Evolutionary conservation across 2,329 filamentous ascomycete genomes (phyloP).

Genomic region (Alternaria angustiovoidea): DNA sequence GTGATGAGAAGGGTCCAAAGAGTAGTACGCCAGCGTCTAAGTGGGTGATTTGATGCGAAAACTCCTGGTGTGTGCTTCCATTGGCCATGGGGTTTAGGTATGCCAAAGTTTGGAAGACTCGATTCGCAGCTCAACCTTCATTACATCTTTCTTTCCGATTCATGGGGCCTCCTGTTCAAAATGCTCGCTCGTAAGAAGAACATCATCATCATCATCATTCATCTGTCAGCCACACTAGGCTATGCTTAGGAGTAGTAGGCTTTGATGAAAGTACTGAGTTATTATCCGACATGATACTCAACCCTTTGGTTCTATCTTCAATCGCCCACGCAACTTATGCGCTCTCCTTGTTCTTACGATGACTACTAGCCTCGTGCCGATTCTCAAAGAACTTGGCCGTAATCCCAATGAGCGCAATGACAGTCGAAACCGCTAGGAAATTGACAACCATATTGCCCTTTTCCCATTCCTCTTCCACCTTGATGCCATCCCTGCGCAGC

Average conservation of each 20-base stretch:
- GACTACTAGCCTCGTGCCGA: conserved; percentile 5
- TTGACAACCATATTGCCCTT: conserved; percentile 39
- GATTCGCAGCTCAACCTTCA: not conserved
- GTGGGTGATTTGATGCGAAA: not conserved
- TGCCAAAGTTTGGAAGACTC: not conserved
- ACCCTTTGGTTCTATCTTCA: not conserved
- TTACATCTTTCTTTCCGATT: not conserved
- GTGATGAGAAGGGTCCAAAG: not conserved
- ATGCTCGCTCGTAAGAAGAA: not conserved
- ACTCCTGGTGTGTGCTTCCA: not conserved
- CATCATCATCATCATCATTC: not conserved
- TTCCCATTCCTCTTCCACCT: conserved; percentile 33
- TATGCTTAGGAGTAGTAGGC: conserved; percentile 9
- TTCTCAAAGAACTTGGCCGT: conserved; percentile 32
- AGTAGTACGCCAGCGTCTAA: not conserved
- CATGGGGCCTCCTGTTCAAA: not conserved
- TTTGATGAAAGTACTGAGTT: not conserved
- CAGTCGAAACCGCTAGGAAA: conserved; percentile 40
- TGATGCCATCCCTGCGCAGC: conserved; percentile 14
- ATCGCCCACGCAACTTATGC: not conserved
- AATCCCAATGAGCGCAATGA: conserved; percentile 35
- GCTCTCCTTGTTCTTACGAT: conserved; percentile 9
- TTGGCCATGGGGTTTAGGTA: not conserved
- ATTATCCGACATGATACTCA: no score
- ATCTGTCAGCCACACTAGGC: not conserved